These are phyloP conservation scores for Phtheirospermum japonicum DNA, from an alignment of 257 asterid genomes.

Conservation along the genomic window DNA sequence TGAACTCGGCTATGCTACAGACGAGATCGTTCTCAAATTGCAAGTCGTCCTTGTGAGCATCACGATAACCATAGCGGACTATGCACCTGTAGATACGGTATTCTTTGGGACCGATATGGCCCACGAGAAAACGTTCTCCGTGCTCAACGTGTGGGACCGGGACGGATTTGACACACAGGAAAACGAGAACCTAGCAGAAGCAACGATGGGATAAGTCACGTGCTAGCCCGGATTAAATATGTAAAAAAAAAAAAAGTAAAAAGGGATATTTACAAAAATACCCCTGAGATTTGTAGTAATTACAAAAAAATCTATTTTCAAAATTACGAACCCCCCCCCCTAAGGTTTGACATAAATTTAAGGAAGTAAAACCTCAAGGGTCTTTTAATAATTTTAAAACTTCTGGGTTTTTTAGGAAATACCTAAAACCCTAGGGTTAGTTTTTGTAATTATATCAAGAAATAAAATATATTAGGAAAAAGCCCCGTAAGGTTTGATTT, in stretches of 20 bases:
- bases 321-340: background rate
- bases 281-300: background rate
- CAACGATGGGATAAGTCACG: background rate
- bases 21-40: constrained; percentile 71
- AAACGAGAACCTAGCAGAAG: constrained; percentile 65
- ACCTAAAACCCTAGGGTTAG: background rate
- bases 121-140: constrained; percentile 79
- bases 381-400: background rate
- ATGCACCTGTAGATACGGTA: constrained; percentile 65
- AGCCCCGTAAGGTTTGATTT: background rate
- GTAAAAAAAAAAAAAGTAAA: background rate
- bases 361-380: background rate
- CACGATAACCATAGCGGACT: constrained; percentile 80
- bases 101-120: constrained; percentile 67
- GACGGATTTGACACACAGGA: constrained; percentile 72
- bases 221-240: background rate
- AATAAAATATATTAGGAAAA: background rate
- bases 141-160: constrained; percentile 67
- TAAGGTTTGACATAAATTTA: background rate
- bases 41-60: constrained; percentile 62
- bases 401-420: background rate
- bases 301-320: background rate
- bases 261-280: background rate
- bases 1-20: constrained; percentile 72
- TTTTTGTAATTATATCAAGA: background rate